Evolutionary conservation across 345 rosid genomes (phyloP), one percentile per base, ranked within the genome.

Genomic region (Citrus sp.): DNA sequence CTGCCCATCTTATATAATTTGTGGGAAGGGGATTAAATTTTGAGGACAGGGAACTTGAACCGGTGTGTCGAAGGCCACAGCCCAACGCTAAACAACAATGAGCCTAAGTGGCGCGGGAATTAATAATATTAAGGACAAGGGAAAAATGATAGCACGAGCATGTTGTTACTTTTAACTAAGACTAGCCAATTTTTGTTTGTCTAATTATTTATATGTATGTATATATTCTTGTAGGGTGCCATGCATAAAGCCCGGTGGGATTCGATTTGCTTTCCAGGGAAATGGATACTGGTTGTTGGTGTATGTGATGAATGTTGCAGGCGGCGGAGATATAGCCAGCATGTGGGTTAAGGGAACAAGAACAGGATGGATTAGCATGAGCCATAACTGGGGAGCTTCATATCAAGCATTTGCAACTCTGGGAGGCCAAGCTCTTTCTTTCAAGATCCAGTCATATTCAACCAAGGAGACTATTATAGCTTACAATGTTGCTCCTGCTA

Each of bases 371-470:
- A 90, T 94, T 4, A 65, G 82, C 77, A 94, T 93, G 98, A 90
- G 92, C 88, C 98, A 95, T 74, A 93, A 95, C 54, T 93, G 98
- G 97, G 97, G 98, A 59, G 98, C 98, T 72, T 89, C 98, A 0
- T 94, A 92, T 71, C 98, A 94, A 77, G 98, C 98, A 24, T 93
- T 95, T 67, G 88, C 98, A 34, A 79, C 87, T 42, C 88, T 94
- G 1, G 74, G 84, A 2, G 95, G 98, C 28, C 98, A 95, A 74
- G 8, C 98, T 66, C 82, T 93, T 35, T 94, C 98, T 51, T 93
- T 94, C 84, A 84, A 84, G 79, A 3, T 94, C 77, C 86, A 90
- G 24, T 93, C 95, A 4, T 89, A 88, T 77, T 80, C 94, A 2
- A 83, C 91, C 62, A 90, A 86, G 78, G 84, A 90, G 79, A 94